A percentile compares a stretch with the other conserved stretches of the same genome.
These are phyloP conservation scores for Balansia obtecta DNA, from an alignment of 2,329 filamentous ascomycete species.

Conservation along the genomic window DNA sequence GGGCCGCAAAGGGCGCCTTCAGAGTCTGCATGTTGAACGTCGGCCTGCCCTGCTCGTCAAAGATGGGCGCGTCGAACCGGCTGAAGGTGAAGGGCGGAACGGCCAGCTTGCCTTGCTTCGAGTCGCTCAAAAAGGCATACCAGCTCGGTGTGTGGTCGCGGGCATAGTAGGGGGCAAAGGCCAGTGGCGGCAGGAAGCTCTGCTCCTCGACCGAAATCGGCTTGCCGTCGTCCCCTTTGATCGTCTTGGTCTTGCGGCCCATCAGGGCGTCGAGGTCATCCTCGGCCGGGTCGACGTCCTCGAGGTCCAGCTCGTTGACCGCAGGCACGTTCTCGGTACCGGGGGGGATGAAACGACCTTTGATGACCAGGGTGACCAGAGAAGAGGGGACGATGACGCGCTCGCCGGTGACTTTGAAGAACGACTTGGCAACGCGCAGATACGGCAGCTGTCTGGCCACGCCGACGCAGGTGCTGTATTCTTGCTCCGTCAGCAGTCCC, in stretches of 20 bases:
- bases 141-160: conserved; percentile 83
- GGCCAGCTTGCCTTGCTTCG: conserved; percentile 88
- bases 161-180: conserved; percentile 80
- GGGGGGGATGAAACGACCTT: conserved; percentile 85
- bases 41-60: conserved; percentile 67
- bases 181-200: conserved; percentile 67
- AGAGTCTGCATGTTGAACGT: conserved; percentile 93
- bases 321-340: conserved; percentile 63
- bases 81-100: conserved; percentile 95
- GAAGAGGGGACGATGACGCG: conserved; percentile 84
- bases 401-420: conserved; percentile 97
- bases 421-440: conserved; percentile 78
- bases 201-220: conserved; percentile 44
- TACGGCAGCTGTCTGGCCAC: conserved; percentile 78
- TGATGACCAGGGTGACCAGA: conserved; percentile 87
- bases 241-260: conserved; percentile 58
- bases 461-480: conserved; percentile 63
- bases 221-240: conserved; percentile 50
- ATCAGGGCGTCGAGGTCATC: conserved; percentile 79
- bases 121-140: conserved; percentile 90
- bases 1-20: conserved; percentile 94
- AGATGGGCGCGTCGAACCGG: conserved; percentile 80
- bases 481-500: conserved; percentile 56
- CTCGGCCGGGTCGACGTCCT: conserved; percentile 86
- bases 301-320: conserved; percentile 66